Conservation (phyloP, 768 basidiomycete genomes). For the Artomyces pyxidatus region DNA sequence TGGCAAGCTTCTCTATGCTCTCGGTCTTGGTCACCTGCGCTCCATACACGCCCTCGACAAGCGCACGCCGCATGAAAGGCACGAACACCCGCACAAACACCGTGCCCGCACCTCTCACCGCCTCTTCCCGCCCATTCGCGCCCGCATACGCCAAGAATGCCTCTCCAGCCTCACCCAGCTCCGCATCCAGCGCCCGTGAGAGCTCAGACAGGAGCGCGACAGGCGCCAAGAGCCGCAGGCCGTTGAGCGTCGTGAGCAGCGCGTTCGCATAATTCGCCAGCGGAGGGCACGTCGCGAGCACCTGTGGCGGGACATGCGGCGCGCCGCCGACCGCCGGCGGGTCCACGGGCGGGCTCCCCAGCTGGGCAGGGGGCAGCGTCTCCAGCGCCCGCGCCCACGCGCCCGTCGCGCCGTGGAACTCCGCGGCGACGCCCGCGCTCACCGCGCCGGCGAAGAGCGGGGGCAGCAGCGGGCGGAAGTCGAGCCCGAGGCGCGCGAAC, state of each 20-base stretch:
- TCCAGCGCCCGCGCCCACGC: constrained; percentile 15
- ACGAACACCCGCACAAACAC: constrained; percentile 56
- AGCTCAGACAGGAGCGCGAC: constrained; percentile 46
- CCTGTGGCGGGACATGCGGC: constrained; percentile 61
- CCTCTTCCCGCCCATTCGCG: constrained; percentile 20
- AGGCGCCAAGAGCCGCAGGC: constrained; percentile 75
- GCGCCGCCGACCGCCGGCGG: constrained; percentile 15
- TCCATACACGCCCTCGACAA: constrained; percentile 72
- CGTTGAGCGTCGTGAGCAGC: constrained; percentile 66
- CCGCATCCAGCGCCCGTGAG: constrained; percentile 38
- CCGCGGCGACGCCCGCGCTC: constrained; percentile 41
- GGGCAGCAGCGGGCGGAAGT: constrained; percentile 67
- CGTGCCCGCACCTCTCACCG: constrained; percentile 38
- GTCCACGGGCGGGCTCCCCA: constrained; percentile 10
- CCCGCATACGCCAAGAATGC: constrained; percentile 38
- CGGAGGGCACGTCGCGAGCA: constrained; percentile 66
- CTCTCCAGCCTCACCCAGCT: constrained; percentile 38
- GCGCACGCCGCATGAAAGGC: constrained; percentile 62
- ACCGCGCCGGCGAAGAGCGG: constrained; percentile 64
- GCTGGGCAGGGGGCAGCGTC: constrained; percentile 11
- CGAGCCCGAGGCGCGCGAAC: constrained; percentile 86
- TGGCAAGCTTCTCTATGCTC: constrained; percentile 2
- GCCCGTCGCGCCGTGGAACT: constrained; percentile 35
- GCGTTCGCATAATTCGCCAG: constrained; percentile 67
- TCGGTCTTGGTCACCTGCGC: constrained; percentile 2